Conservation (phyloP, 805 yeast genomes). For the Candida pseudoglaebosa region DNA sequence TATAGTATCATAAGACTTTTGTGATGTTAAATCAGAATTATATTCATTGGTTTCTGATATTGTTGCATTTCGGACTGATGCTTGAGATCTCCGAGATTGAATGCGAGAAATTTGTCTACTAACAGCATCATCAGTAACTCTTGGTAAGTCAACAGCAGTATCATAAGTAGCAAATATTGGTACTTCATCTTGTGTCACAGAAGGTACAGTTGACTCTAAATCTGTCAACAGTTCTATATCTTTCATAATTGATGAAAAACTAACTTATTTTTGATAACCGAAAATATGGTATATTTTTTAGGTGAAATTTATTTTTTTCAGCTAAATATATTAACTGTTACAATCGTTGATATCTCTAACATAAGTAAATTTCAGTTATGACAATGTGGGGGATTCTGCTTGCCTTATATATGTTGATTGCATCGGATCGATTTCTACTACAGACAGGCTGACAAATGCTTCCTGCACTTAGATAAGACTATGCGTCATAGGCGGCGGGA, state of each 20-base stretch:
- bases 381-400: not conserved
- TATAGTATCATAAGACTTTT: not conserved
- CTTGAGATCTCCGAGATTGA: conserved; percentile 15
- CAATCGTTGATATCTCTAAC: not conserved
- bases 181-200: not conserved
- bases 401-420: not conserved
- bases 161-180: conserved; percentile 6
- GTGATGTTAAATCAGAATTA: not conserved
- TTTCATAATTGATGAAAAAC: no score
- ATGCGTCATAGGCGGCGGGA: no score
- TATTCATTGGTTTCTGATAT: not conserved
- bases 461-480: no score
- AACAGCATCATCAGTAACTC: conserved; percentile 18
- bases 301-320: no score
- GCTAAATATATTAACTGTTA: not conserved
- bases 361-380: not conserved
- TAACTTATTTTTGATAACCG: no score
- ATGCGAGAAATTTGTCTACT: conserved; percentile 16
- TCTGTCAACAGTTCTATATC: not conserved
- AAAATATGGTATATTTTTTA: no score
- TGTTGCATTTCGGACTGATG: not conserved
- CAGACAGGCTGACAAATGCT: not conserved
- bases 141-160: conserved; percentile 17
- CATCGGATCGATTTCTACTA: not conserved
- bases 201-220: not conserved